Conservation (phyloP, 1,284 basidiomycete species). For the Pseudomicrostroma phylloplanum region DNA sequence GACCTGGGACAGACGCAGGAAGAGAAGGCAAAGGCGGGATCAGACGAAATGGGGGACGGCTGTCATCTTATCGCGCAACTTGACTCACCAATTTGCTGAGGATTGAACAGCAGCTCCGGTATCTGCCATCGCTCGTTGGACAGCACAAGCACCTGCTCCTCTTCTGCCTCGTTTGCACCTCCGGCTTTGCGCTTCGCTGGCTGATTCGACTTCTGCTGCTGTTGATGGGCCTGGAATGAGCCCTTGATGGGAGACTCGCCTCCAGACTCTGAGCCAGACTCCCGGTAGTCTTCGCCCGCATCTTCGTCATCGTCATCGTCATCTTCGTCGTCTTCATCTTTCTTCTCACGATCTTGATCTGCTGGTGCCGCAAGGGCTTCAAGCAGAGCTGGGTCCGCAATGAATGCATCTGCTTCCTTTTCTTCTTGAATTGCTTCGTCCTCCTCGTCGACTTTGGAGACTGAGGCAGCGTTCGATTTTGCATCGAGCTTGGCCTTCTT, state of each 20-base stretch:
- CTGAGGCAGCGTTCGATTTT: neutral
- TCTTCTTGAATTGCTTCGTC: slow-evolving; percentile 6
- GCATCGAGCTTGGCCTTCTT: neutral
- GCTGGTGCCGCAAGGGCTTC: neutral
- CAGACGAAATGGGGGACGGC: neutral
- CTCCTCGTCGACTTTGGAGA: neutral
- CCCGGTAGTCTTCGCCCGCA: slow-evolving; percentile 15
- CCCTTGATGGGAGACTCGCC: neutral
- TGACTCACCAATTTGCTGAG: slow-evolving; percentile 72
- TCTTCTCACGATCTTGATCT: neutral
- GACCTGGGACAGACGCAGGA: slow-evolving; percentile 56
- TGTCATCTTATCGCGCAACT: slow-evolving; percentile 33
- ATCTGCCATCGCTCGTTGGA: slow-evolving; percentile 82
- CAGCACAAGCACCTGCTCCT: slow-evolving; percentile 69
- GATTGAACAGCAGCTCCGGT: slow-evolving; percentile 80
- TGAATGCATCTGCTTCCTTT: slow-evolving; percentile 1
- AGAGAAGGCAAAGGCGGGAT: no score
- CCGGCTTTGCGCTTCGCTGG: slow-evolving; percentile 2
- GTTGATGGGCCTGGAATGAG: neutral
- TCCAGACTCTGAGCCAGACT: neutral
- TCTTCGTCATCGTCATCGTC: slow-evolving; percentile 19
- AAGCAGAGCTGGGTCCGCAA: neutral
- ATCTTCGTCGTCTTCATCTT: neutral
- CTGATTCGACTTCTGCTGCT: slow-evolving; percentile 12
- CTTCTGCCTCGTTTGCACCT: slow-evolving; percentile 7